Evolutionary conservation across 257 asterid genomes (phyloP).

Genomic region (Gentiana straminea): DNA sequence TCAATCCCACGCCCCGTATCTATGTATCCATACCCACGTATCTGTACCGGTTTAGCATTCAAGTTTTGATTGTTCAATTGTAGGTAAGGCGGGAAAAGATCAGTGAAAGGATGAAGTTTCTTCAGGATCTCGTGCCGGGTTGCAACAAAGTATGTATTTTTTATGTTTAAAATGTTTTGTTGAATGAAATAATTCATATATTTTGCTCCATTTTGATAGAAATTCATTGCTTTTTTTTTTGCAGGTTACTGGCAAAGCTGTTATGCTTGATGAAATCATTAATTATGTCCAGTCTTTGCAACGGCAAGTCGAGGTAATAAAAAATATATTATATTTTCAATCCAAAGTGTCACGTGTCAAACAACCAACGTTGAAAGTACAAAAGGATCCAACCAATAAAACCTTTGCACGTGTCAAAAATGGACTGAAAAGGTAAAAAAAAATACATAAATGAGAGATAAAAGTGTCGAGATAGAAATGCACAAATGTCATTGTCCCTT

Average conservation of each 20-base stretch:
- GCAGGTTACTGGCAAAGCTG: slow-evolving; percentile 97
- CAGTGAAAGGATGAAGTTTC: slow-evolving; percentile 97
- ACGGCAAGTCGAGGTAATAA: slow-evolving; percentile 86
- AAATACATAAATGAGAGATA: too few relatives aligned
- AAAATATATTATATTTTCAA: not conserved
- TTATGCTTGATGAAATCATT: slow-evolving; percentile 96
- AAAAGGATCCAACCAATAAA: too few relatives aligned
- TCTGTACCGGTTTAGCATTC: too few relatives aligned
- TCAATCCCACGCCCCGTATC: slow-evolving; percentile 56
- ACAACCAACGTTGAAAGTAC: too few relatives aligned
- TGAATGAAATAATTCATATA: not conserved
- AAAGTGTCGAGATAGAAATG: too few relatives aligned
- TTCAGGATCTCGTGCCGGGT: slow-evolving; percentile 99
- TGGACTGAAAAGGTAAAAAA: too few relatives aligned
- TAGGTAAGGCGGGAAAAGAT: slow-evolving; percentile 97
- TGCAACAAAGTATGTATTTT: slow-evolving; percentile 71
- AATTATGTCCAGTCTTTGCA: slow-evolving; percentile 94
- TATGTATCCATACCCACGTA: slow-evolving; percentile 41
- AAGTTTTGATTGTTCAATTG: slow-evolving; percentile 3
- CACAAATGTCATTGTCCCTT: too few relatives aligned
- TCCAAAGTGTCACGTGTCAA: too few relatives aligned
- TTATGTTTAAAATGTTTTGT: not conserved
- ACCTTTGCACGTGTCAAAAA: too few relatives aligned
- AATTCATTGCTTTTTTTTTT: slow-evolving; percentile 1
- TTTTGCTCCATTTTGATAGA: not conserved